Evolutionary conservation across 108 stramenopile species (phyloP).

Genomic region (Stephanodiscus minutulus): DNA sequence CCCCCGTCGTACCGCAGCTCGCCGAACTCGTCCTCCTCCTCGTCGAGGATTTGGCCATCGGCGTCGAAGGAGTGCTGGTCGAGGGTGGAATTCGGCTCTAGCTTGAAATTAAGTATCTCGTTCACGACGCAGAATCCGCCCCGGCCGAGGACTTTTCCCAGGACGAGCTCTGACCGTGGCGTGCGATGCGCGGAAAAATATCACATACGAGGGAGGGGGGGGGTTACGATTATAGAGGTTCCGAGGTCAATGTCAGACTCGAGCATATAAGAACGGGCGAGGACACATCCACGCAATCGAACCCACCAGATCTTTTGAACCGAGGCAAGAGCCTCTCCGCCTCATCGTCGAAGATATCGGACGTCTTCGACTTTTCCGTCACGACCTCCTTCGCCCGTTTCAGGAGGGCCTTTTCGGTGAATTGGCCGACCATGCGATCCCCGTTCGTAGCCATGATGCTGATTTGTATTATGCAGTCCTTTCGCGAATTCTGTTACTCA

Average conservation of each 20-base stretch:
- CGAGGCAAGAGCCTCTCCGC: constrained; percentile 69
- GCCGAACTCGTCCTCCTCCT: constrained; percentile 58
- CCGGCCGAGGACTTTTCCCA: constrained; percentile 76
- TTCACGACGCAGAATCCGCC: constrained; percentile 86
- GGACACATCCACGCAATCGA: neutral
- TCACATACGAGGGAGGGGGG: too few relatives aligned
- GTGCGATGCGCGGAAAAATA: neutral
- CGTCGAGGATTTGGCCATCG: constrained; percentile 13
- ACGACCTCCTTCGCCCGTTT: constrained; percentile 63
- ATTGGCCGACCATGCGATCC: constrained; percentile 59
- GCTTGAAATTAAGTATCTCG: constrained; percentile 57
- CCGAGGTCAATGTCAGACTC: neutral
- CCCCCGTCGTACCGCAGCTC: constrained; percentile 59
- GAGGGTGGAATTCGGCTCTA: constrained; percentile 33
- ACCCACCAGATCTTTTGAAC: constrained; percentile 61
- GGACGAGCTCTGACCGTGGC: constrained; percentile 56
- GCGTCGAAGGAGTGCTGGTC: constrained; percentile 8
- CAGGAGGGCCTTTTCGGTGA: constrained; percentile 61
- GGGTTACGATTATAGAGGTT: neutral
- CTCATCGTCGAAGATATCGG: constrained; percentile 57
- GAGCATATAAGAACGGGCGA: neutral
- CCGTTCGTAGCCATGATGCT: constrained; percentile 6
- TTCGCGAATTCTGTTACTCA: too few relatives aligned
- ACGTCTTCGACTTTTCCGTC: constrained; percentile 57
- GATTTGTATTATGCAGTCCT: neutral